Percentiles rank a stretch among this genome's conserved stretches.
Conservation (phyloP, 306 rosid species). For the Prunus mongolica region DNA sequence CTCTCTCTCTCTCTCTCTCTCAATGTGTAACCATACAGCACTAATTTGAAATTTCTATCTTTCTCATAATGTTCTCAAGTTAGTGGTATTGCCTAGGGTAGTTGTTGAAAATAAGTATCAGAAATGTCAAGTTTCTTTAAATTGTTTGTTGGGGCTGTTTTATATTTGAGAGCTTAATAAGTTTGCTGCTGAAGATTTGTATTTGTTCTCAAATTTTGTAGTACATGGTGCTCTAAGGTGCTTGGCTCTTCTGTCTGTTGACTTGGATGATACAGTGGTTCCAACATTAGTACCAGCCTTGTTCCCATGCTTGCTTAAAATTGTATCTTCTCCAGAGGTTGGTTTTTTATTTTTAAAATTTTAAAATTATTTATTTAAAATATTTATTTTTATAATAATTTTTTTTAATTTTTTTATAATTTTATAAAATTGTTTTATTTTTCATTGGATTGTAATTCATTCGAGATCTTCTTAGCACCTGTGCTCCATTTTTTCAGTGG, state of each 20-base stretch:
- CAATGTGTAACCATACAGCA: neutral
- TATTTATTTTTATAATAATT: no score
- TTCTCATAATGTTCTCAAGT: neutral
- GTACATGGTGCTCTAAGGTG: constrained; percentile 96
- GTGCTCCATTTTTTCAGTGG: neutral
- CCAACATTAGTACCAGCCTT: constrained; percentile 70
- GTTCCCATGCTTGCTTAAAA: constrained; percentile 75
- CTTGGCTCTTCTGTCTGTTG: constrained; percentile 81
- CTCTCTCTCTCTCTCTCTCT: neutral
- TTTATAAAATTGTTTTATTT: neutral
- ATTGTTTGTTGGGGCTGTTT: constrained; percentile 14
- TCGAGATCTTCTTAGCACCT: neutral
- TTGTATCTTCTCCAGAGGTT: constrained; percentile 87
- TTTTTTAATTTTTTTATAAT: no score
- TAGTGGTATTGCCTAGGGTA: neutral
- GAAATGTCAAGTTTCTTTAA: neutral
- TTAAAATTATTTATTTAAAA: no score
- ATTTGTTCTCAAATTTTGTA: constrained; percentile 26
- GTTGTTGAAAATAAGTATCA: constrained; percentile 1
- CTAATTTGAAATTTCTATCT: neutral
- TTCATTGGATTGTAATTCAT: constrained; percentile 6
- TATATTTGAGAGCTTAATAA: constrained; percentile 5
- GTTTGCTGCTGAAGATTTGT: constrained; percentile 20
- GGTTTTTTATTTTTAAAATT: neutral
- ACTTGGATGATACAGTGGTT: constrained; percentile 81